These are phyloP conservation scores for Solanum lignicaule DNA, from an alignment of 257 asterid species.

Conservation along the genomic window DNA sequence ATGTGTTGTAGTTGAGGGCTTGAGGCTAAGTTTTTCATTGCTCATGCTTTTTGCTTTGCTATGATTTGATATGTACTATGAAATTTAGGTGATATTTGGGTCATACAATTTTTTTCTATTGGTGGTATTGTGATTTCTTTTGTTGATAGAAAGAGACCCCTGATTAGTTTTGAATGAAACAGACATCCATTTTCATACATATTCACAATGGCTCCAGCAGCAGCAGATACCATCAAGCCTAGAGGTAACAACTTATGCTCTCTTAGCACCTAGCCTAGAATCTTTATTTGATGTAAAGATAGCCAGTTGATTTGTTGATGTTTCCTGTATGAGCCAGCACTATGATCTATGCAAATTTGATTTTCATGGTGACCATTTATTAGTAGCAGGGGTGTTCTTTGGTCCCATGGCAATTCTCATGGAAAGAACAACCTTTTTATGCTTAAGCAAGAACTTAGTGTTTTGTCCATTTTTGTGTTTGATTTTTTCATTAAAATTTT, in stretches of 20 bases:
- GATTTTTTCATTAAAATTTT: background rate
- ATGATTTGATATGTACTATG: background rate
- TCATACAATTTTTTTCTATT: background rate
- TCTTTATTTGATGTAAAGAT: background rate
- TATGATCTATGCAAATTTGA: background rate
- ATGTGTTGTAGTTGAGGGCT: background rate
- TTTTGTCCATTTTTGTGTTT: background rate
- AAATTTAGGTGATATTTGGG: background rate
- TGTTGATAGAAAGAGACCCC: background rate
- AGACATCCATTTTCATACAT: background rate
- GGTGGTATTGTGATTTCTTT: background rate
- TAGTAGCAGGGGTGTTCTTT: background rate
- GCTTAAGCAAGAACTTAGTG: background rate
- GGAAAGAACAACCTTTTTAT: background rate
- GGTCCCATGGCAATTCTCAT: background rate
- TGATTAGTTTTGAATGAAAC: constrained; percentile 3
- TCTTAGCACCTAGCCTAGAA: background rate
- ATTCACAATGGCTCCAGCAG: constrained; percentile 5
- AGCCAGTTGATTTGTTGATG: background rate
- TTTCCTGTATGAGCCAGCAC: background rate
- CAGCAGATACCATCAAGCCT: constrained; percentile 7
- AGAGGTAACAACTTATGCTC: background rate
- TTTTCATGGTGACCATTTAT: background rate
- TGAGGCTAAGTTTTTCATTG: background rate
- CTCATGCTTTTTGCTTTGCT: background rate